Conservation (phyloP, 768 basidiomycete genomes). For the Lentinula boryana region DNA sequence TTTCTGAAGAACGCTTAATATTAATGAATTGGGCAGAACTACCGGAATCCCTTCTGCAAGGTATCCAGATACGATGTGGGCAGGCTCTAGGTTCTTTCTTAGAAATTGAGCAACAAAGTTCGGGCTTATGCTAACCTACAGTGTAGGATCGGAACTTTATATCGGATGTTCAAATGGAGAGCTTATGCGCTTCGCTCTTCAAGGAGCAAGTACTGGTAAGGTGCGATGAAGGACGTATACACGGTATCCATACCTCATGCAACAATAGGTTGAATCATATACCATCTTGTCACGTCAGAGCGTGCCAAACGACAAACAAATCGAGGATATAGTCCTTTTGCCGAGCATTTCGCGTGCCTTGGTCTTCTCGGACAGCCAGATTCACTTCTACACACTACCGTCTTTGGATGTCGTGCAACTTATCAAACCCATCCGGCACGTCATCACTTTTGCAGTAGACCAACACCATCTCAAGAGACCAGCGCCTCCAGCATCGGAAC, state of each 20-base stretch:
- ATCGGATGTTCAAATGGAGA: conserved; percentile 84
- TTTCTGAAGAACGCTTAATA: not conserved
- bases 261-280: conserved; percentile 51
- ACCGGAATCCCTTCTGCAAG: not conserved
- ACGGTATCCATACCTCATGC: not conserved
- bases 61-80: conserved; percentile 36
- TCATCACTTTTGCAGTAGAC: conserved; percentile 78
- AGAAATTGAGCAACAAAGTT: not conserved
- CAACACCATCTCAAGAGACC: conserved; percentile 59
- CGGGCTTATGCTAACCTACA: not conserved
- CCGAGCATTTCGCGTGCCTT: conserved; percentile 71
- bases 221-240: conserved; percentile 22
- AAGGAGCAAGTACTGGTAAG: conserved; percentile 46
- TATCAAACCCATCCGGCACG: conserved; percentile 78
- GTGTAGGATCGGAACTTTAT: conserved; percentile 75
- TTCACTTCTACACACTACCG: conserved; percentile 80
- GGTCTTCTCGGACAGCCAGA: conserved; percentile 65
- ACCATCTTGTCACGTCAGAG: conserved; percentile 62
- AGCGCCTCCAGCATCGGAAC: conserved; percentile 32
- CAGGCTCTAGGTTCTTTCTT: conserved; percentile 49
- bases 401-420: conserved; percentile 63
- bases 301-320: conserved; percentile 59
- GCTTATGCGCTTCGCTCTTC: conserved; percentile 72
- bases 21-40: conserved; percentile 9
- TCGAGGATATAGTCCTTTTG: conserved; percentile 77